Evolutionary conservation across 805 yeast genomes (phyloP), one percentile per base, ranked within the genome.

Genomic region (Middelhovenomyces tepae): DNA sequence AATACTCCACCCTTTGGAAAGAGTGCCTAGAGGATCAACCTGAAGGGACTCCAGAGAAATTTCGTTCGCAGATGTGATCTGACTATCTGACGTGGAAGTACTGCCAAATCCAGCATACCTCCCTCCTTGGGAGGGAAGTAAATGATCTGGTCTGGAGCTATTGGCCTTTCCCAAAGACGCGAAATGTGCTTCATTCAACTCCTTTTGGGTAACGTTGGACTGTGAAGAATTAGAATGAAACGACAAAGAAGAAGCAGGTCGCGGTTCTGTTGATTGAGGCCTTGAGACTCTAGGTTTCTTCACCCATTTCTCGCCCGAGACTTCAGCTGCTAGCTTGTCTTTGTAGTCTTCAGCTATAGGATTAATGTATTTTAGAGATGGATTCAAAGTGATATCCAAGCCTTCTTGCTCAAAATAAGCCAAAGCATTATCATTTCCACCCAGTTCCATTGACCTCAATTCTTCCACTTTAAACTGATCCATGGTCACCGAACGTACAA

Each of bases 401-500:
- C 95, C 94, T 55, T 86, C 76, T 7, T 67, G 59, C 28, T 62
- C 67, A 53, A 91, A 77, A 53, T 78, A 91, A 37, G 62, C 65
- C 19, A 64, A 70, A 47, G 91, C 82, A 16, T 71, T 72, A 35
- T 73, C 80, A 53, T 91, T 91, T 15, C 98, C 98, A 37, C 98
- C 98, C 39, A 74, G 60, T 51, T 89, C 96, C 97, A 91, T 89
- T 39, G 93, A 67, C 44, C 72, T 60, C 37, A 87, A 68, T 56
- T 91, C 98, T 25, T 87, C 95, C 3, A 85, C 78, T 62, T 89
- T 91, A 67, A 93, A 91, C 63, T 86, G 96, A 59, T 91, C 98
- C 98, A 91, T 91, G 5, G 97, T 91, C 47, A 91, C 87, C 17
- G 94, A 81, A 54, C 98, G 71, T 22, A 91, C 97, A 64, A 91